Evolutionary conservation across 1,284 basidiomycete species (phyloP).

Genomic region (Cystobasidium slooffiae): DNA sequence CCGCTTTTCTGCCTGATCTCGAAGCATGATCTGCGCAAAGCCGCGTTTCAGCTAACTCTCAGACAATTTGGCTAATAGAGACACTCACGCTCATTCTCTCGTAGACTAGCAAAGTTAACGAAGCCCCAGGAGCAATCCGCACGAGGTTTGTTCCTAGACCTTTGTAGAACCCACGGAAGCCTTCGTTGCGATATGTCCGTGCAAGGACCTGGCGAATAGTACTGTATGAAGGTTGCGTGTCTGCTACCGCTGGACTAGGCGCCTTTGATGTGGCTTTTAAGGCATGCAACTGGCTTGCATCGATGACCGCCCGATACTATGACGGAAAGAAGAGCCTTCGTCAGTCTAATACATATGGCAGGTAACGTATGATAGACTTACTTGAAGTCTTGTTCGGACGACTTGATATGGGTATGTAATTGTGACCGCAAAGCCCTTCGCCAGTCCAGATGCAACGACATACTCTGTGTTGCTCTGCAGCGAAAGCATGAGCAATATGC

Average conservation of each 20-base stretch:
- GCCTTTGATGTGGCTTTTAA: not conserved
- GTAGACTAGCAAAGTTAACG: constrained; percentile 97
- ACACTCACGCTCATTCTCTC: constrained; percentile 69
- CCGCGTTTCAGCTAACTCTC: not conserved
- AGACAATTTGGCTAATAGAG: not conserved
- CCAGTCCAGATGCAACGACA: constrained; percentile 86
- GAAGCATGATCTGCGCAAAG: constrained; percentile 1
- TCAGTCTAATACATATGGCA: not conserved
- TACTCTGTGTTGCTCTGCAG: constrained; percentile 86
- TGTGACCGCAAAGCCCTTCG: constrained; percentile 83
- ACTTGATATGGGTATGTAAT: constrained; percentile 98
- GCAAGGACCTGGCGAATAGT: constrained; percentile 78
- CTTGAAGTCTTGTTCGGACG: constrained; percentile 90
- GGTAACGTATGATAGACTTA: constrained; percentile 56
- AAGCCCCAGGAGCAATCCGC: constrained; percentile 92
- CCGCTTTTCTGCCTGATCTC: constrained; percentile 10
- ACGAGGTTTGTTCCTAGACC: constrained; percentile 96
- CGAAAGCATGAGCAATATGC: not conserved
- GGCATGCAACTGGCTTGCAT: not conserved
- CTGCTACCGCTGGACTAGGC: not conserved
- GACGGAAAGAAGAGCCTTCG: not conserved
- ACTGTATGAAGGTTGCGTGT: constrained; percentile 63
- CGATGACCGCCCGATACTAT: constrained; percentile 14
- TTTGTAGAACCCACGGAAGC: constrained; percentile 86
- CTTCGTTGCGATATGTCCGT: constrained; percentile 80